A percentile compares a stretch with the other conserved stretches of the same genome.
Conservation (phyloP, 192 early-diverging fungal genomes). For the Lobosporangium transversale region DNA sequence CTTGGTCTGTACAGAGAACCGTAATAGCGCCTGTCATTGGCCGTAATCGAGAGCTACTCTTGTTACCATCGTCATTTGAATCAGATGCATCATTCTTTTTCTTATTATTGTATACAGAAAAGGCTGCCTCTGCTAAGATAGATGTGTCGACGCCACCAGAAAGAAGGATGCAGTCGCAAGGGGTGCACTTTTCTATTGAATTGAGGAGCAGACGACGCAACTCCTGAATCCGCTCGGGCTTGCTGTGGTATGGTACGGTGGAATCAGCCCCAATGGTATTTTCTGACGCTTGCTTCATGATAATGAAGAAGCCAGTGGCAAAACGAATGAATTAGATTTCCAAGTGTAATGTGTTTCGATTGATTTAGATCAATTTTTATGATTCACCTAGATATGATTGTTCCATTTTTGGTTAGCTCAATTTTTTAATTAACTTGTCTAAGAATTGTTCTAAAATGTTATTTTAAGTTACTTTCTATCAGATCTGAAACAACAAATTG, state of each 20-base stretch:
- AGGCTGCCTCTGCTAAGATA: conserved; percentile 63
- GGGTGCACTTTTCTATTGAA: conserved; percentile 35
- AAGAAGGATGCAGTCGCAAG: conserved; percentile 55
- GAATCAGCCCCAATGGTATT: not conserved
- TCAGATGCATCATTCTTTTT: not conserved
- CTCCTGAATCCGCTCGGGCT: conserved; percentile 29
- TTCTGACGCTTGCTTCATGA: not conserved
- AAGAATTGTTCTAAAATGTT: no score
- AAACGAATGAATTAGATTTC: no score
- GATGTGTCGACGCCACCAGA: conserved; percentile 81
- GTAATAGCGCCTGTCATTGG: conserved; percentile 63
- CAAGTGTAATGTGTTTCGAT: no score
- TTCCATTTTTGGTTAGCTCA: no score
- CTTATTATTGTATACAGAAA: conserved; percentile 20
- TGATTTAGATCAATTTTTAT: no score
- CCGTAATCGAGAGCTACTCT: no score
- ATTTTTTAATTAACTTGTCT: no score
- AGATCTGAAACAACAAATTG: no score
- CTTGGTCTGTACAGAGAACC: conserved; percentile 56
- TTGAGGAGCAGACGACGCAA: conserved; percentile 29
- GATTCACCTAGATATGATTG: no score
- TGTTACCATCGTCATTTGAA: no score
- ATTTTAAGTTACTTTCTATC: no score
- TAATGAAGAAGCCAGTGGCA: no score
- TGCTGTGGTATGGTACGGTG: conserved; percentile 23